Evolutionary conservation across 768 basidiomycete species (phyloP), one percentile per base, ranked within the genome.

Genomic region (Candolleomyces aberdarensis): DNA sequence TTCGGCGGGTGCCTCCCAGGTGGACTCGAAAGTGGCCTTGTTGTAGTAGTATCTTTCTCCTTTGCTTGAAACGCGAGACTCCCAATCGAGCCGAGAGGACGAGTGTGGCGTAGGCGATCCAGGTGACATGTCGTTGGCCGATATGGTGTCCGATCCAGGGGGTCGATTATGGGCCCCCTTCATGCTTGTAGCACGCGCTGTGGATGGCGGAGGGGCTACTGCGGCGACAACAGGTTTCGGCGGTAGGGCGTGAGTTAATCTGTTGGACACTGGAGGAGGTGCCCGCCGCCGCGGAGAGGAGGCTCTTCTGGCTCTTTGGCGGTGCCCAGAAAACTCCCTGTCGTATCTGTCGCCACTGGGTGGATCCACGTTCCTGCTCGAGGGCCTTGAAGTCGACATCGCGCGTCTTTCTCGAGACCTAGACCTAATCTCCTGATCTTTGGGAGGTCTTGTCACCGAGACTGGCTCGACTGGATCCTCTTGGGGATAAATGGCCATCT

Each of bases 241-340:
- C 19, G 87, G 87, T 17, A 89, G 76, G 31, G 86, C 85, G 67
- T 89, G 87, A n/a, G 80, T 84, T 50, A 87, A 69, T 54, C 82
- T 77, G 50, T 75, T 73, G 57, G 74, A 65, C n/a, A 66, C 63
- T 50, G 61, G 52, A 14, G 66, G 68, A 49, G 44, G 67, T 50
- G 51, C 69, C 60, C 43, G 61, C 19, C 70, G 63, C 47, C 72
- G 72, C 39, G 66, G 67, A 19, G 69, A 61, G 43, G 70, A 54
- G 9, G 63, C 63, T 54, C 64, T 62, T 29, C 59, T 56, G 53
- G 63, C 53, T 36, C 66, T 66, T 20, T 56, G 57, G n/a, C 66
- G 63, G 47, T 59, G 60, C 31, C 36, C 36, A 36, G 36, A 36
- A 36, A 11, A 36, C 36, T 36, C 36, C 36, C 36, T 7, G 2